Evolutionary conservation across 306 rosid genomes (phyloP).

Genomic region (Cucurbita moschata): DNA sequence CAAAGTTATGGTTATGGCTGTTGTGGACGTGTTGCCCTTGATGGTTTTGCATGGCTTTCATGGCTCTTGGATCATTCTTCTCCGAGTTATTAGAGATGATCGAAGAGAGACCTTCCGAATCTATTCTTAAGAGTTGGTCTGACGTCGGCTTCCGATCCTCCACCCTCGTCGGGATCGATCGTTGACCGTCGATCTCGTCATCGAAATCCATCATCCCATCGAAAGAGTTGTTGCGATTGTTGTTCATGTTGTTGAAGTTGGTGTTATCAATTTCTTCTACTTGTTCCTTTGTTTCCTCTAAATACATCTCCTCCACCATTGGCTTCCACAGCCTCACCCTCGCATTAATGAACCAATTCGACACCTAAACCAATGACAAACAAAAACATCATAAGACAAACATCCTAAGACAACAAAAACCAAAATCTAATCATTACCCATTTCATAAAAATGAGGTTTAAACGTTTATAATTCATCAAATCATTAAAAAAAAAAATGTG

Average conservation of each 20-base stretch:
- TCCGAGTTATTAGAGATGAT: conserved; percentile 31
- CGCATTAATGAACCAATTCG: conserved; percentile 96
- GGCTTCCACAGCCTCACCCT: conserved; percentile 97
- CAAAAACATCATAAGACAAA: neutral
- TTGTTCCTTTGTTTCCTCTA: conserved; percentile 60
- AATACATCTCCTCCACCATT: conserved; percentile 95
- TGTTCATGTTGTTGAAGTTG: conserved; percentile 12
- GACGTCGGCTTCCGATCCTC: conserved; percentile 40
- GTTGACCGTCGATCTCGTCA: conserved; percentile 10
- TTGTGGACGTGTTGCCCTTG: conserved; percentile 1
- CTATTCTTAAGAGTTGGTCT: conserved; percentile 38
- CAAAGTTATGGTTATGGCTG: conserved; percentile 21
- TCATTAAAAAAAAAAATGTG: neutral
- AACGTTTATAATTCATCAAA: neutral
- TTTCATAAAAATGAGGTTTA: neutral
- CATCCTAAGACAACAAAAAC: too few species aligned
- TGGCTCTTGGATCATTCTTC: conserved; percentile 21
- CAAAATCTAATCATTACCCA: neutral
- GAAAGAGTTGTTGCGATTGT: conserved; percentile 24
- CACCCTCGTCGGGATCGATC: neutral
- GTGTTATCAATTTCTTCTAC: conserved; percentile 10
- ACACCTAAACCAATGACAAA: conserved; percentile 41
- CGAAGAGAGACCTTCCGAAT: conserved; percentile 56
- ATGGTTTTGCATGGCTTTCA: conserved; percentile 18
- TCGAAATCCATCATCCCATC: conserved; percentile 23